These are phyloP conservation scores for Fusarium fracticaudum DNA, from an alignment of 2,329 filamentous ascomycete genomes.

Conservation along the genomic window DNA sequence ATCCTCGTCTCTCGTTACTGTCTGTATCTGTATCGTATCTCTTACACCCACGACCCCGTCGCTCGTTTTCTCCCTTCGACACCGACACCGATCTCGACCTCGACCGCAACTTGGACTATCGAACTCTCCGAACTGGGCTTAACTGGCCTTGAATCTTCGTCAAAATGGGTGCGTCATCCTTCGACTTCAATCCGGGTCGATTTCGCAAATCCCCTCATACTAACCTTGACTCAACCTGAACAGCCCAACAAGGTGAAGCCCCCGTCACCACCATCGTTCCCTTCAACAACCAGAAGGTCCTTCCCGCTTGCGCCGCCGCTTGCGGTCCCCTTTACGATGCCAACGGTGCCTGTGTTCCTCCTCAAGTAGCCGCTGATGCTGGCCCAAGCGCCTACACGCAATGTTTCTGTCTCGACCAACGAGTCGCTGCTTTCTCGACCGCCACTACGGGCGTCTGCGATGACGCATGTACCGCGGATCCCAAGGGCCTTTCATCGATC, in stretches of 20 bases:
- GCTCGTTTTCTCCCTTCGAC: constrained; percentile 16
- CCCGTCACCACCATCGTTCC: constrained; percentile 64
- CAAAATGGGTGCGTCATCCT: constrained; percentile 50
- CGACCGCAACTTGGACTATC: background rate
- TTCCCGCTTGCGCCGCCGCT: constrained; percentile 69
- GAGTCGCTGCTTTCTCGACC: constrained; percentile 66
- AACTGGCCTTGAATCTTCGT: constrained; percentile 25
- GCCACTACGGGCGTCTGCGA: constrained; percentile 71
- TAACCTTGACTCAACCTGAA: constrained; percentile 8
- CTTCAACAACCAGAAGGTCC: constrained; percentile 53
- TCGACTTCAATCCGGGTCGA: constrained; percentile 1
- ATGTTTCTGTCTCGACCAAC: constrained; percentile 77
- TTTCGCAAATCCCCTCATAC: constrained; percentile 19
- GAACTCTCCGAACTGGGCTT: background rate
- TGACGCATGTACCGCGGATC: constrained; percentile 58
- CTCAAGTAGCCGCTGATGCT: constrained; percentile 56
- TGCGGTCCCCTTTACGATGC: constrained; percentile 74
- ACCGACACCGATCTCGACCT: background rate
- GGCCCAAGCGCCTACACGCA: constrained; percentile 65
- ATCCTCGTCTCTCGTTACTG: constrained; percentile 18
- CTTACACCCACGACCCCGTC: background rate
- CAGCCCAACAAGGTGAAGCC: constrained; percentile 18
- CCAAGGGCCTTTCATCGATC: constrained; percentile 63
- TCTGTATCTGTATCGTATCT: background rate
- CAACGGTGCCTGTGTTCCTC: constrained; percentile 75